A percentile compares a stretch with the other conserved stretches of the same genome.
Conservation (phyloP, 805 yeast species). For the Komagataella pseudopastoris region DNA sequence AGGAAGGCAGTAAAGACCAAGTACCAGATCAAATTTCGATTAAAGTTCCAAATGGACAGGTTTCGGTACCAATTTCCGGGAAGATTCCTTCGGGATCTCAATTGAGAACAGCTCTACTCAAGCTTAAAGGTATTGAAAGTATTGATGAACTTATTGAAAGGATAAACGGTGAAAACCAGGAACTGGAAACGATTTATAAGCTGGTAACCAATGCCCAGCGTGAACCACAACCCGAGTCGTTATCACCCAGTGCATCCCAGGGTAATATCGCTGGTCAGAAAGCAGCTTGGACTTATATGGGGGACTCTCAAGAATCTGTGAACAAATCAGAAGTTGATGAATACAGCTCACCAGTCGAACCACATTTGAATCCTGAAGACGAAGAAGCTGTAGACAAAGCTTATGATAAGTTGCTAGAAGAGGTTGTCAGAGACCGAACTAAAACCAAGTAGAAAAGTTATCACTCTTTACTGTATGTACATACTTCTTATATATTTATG, state of each 20-base stretch:
- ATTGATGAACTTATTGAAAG: conserved; percentile 55
- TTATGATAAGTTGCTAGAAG: conserved; percentile 58
- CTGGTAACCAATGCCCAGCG: not conserved
- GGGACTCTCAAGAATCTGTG: conserved; percentile 12
- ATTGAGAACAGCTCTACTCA: conserved; percentile 47
- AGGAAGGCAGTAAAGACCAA: not conserved
- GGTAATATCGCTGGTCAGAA: not conserved
- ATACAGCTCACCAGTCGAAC: conserved; percentile 8
- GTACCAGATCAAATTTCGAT: conserved; percentile 5
- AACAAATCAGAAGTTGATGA: conserved; percentile 8
- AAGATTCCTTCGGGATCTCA: conserved; percentile 39
- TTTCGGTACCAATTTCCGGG: not conserved
- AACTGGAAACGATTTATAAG: conserved; percentile 13
- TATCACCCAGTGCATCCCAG: not conserved
- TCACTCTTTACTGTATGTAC: not conserved
- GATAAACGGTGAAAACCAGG: conserved; percentile 35
- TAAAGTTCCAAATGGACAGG: not conserved
- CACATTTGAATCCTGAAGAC: conserved; percentile 9
- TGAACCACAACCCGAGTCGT: not conserved
- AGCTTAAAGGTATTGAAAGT: conserved; percentile 63
- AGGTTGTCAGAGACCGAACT: conserved; percentile 51
- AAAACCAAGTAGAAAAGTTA: conserved; percentile 11
- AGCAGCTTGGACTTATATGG: conserved; percentile 2
- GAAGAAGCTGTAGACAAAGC: conserved; percentile 24
- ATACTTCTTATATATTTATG: not conserved